Conservation (phyloP, 2,329 filamentous ascomycete genomes). For the Cryphonectria nitschkei region DNA sequence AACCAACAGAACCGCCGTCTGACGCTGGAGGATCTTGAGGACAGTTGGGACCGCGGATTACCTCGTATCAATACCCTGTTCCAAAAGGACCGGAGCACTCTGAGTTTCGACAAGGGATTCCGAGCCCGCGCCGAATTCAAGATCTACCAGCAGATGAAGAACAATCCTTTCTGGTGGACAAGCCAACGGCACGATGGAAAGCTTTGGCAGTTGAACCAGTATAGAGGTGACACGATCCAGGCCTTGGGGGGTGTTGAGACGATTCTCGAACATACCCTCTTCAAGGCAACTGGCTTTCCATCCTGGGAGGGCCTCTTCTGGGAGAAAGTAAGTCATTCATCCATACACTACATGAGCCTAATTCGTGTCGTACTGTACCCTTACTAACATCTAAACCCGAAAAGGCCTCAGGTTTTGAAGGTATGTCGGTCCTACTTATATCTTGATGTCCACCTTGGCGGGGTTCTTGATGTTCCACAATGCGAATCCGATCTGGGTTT, state of each 20-base stretch:
- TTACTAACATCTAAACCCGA: not conserved
- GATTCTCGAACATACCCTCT: conserved; percentile 93
- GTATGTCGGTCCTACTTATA: conserved; percentile 32
- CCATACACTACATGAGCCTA: not conserved
- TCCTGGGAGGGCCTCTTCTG: conserved; percentile 97
- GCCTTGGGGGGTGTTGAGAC: conserved; percentile 86
- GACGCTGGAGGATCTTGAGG: conserved; percentile 93
- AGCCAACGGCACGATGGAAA: conserved; percentile 97
- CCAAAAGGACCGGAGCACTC: conserved; percentile 95
- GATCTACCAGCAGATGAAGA: conserved; percentile 98
- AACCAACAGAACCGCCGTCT: conserved; percentile 96
- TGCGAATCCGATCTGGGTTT: not conserved
- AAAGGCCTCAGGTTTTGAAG: conserved; percentile 31
- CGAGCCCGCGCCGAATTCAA: conserved; percentile 95
- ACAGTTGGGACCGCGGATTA: conserved; percentile 97
- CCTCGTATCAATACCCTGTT: conserved; percentile 98
- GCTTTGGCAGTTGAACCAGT: conserved; percentile 94
- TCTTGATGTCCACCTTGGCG: not conserved
- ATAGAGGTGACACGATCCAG: conserved; percentile 96
- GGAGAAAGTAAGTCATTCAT: conserved; percentile 59
- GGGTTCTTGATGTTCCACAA: not conserved
- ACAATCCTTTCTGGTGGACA: conserved; percentile 99
- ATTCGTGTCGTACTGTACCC: not conserved
- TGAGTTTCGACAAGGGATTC: conserved; percentile 99
- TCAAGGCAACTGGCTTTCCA: conserved; percentile 95